These are phyloP conservation scores for Colletotrichum falcatum DNA, from an alignment of 2,329 filamentous ascomycete genomes.

Conservation along the genomic window DNA sequence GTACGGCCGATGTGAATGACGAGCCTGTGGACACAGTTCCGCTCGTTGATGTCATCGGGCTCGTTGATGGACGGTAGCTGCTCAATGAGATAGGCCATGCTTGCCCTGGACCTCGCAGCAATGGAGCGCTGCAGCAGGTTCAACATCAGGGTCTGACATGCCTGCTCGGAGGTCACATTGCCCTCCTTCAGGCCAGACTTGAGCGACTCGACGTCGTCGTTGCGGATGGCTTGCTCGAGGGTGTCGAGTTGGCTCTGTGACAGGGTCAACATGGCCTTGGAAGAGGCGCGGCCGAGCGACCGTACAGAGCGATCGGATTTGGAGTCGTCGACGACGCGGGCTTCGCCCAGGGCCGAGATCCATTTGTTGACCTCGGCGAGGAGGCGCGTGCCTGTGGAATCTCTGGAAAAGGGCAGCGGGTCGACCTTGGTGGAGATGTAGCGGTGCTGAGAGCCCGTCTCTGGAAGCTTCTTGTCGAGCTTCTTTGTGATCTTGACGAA, in stretches of 20 bases:
- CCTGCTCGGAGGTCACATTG: constrained; percentile 62
- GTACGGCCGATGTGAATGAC: constrained; percentile 92
- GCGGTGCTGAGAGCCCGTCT: constrained; percentile 80
- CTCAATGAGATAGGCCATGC: constrained; percentile 77
- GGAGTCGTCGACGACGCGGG: constrained; percentile 80
- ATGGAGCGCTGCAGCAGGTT: constrained; percentile 85
- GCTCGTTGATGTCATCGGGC: constrained; percentile 90
- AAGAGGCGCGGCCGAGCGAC: constrained; percentile 81
- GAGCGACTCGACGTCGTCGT: constrained; percentile 72
- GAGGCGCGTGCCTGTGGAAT: constrained; percentile 61
- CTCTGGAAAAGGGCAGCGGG: constrained; percentile 87
- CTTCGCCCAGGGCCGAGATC: constrained; percentile 84
- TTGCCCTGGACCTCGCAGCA: constrained; percentile 74
- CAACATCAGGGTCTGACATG: constrained; percentile 76
- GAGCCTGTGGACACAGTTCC: constrained; percentile 92
- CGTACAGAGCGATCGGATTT: constrained; percentile 79
- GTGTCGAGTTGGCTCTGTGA: constrained; percentile 75
- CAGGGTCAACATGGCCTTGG: constrained; percentile 80
- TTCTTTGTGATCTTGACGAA: constrained; percentile 99
- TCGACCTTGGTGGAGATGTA: constrained; percentile 95
- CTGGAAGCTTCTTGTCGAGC: constrained; percentile 91
- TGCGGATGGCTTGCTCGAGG: constrained; percentile 78
- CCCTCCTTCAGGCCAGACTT: constrained; percentile 68
- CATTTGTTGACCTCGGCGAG: constrained; percentile 84
- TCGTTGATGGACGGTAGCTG: constrained; percentile 82